Conservation (phyloP, 768 basidiomycete species). For the Trametes villosa region DNA sequence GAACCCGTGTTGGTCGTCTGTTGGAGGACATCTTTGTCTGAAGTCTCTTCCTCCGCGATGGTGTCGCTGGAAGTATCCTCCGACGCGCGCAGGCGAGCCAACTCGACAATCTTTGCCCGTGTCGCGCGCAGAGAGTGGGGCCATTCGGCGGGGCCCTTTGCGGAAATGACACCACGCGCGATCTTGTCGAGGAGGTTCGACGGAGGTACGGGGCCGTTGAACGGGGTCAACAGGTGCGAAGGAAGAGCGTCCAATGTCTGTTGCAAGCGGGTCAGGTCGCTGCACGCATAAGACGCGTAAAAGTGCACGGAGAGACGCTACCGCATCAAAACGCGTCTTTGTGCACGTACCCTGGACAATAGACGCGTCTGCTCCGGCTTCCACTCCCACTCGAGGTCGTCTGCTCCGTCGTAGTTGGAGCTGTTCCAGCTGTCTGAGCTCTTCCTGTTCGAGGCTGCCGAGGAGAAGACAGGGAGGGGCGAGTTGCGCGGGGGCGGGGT, state of each 20-base stretch:
- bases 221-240: constrained; percentile 83
- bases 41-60: constrained; percentile 52
- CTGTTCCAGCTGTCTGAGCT: constrained; percentile 88
- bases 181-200: constrained; percentile 88
- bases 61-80: constrained; percentile 46
- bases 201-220: constrained; percentile 82
- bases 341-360: constrained; percentile 61
- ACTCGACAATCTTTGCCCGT: constrained; percentile 79
- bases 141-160: constrained; percentile 81
- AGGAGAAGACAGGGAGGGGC: constrained; percentile 54
- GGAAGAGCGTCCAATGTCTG: constrained; percentile 86
- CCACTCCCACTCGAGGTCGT: constrained; percentile 74
- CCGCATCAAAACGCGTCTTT: neutral
- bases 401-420: constrained; percentile 66
- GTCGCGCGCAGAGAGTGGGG: constrained; percentile 83
- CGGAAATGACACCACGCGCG: constrained; percentile 73
- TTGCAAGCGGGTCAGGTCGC: neutral
- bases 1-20: constrained; percentile 53
- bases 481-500: constrained; percentile 58
- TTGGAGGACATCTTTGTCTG: constrained; percentile 48
- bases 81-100: constrained; percentile 68
- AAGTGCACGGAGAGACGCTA: constrained; percentile 13
- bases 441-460: constrained; percentile 54
- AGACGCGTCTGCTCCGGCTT: constrained; percentile 71
- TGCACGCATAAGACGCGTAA: constrained; percentile 18